Base-by-base conservation (phyloP, 2,329 filamentous ascomycete species). In the Atkinsonella hypoxylon region DNA sequence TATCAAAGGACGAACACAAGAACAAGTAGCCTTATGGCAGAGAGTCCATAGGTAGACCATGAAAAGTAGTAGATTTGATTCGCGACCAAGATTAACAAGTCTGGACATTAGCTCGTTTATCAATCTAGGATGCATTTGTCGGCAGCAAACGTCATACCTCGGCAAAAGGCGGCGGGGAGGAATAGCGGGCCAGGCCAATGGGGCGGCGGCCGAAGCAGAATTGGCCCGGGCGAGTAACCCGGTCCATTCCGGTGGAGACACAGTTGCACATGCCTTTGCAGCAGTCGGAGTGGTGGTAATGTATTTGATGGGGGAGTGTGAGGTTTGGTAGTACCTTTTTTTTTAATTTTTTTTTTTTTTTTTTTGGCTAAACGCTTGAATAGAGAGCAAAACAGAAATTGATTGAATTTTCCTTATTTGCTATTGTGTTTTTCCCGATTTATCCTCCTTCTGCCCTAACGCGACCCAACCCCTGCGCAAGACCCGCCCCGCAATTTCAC, bases 401-500 rank as follows among this genome's bases (percentile, higher is more conserved):
- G 2, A 26, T 26, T 22, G 2, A 15, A 17, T 41, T 31, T 41
- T 17, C 4, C 13, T 17, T 7, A 42, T 36, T 18, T 30, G n/a
- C n/a, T 43, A 30, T 41, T 6, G 31, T 32, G 6, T 32, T 32
- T n/a, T n/a, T n/a, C n/a, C n/a, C n/a, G n/a, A n/a, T n/a, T n/a
- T n/a, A n/a, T n/a, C n/a, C n/a, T n/a, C n/a, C n/a, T 26, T 26
- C 4, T 26, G 26, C 11, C 13, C 15, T 4, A 36, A 34, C 32
- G 13, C 6, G n/a, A n/a, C n/a, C n/a, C n/a, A n/a, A n/a, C n/a
- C n/a, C 15, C 7, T 1, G 30, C 30, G 42, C 36, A 17, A 15
- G 40, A 17, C 30, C 31, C 30, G 41, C 49, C 43, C 50, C 50
- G 46, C 50, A 49, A 46, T 26, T 39, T 52, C 50, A 52, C 45